phyloP scores from a whole-genome alignment of 192 early-diverging fungal genomes.

The Dissophora globulifera region DNA sequence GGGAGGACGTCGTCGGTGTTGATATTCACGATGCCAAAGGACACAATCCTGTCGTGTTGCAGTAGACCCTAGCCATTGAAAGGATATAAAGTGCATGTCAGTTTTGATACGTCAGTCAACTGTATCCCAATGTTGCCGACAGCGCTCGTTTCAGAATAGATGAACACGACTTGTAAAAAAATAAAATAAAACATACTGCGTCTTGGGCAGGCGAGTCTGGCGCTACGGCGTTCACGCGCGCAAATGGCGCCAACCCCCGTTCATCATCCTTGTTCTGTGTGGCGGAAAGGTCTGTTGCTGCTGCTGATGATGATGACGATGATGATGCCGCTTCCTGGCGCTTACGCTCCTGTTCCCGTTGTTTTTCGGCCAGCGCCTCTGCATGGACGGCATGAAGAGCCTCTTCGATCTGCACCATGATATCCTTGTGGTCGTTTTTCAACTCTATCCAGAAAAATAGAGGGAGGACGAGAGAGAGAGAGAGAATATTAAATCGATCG shows the following conservation, averaged over 20 bases:
- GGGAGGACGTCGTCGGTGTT: conserved; percentile 51
- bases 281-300: neutral
- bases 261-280: neutral
- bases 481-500: too few species aligned
- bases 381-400: conserved; percentile 60
- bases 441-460: conserved; percentile 26
- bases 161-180: too few species aligned
- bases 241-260: conserved; percentile 53
- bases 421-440: conserved; percentile 61
- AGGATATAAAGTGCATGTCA: too few species aligned
- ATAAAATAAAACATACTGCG: conserved; percentile 44
- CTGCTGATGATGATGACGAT: conserved; percentile 2
- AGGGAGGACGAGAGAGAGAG: too few species aligned
- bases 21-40: conserved; percentile 54
- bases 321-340: conserved; percentile 1
- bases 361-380: conserved; percentile 39
- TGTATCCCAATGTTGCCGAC: too few species aligned
- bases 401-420: conserved; percentile 64
- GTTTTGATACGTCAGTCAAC: too few species aligned
- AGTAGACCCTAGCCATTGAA: conserved; percentile 54
- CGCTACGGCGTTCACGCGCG: conserved; percentile 64
- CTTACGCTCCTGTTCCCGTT: conserved; percentile 14
- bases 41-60: conserved; percentile 56
- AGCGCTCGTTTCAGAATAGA: too few species aligned
- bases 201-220: conserved; percentile 64